A percentile compares a stretch with the other conserved stretches of the same genome.
These are phyloP conservation scores for Isochrysis galbana DNA, from an alignment of 78 protist genomes.

Conservation along the genomic window DNA sequence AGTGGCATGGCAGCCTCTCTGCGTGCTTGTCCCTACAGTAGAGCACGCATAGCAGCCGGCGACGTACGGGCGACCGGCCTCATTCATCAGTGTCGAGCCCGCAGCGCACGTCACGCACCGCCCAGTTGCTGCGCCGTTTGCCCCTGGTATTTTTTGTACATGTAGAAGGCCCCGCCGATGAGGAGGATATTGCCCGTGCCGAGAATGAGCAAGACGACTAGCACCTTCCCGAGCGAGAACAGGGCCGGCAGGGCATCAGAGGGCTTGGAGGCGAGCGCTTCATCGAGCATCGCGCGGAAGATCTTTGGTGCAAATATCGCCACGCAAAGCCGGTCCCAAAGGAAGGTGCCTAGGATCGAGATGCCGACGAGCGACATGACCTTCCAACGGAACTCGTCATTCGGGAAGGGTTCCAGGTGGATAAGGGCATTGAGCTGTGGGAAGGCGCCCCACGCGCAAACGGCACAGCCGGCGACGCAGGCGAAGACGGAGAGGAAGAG, in stretches of 20 bases:
- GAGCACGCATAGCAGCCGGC: no score
- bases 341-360: conserved; percentile 8
- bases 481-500: conserved; percentile 44
- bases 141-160: no score
- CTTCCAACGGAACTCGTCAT: conserved; percentile 20
- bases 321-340: conserved; percentile 47
- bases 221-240: neutral
- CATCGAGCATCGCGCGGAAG: conserved; percentile 8
- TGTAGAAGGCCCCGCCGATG: neutral
- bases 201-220: neutral
- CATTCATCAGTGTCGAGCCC: no score
- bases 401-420: conserved; percentile 41
- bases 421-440: conserved; percentile 29
- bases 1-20: no score
- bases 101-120: no score
- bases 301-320: neutral
- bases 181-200: neutral
- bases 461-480: neutral
- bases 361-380: neutral
- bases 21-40: no score
- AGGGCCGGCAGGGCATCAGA: neutral
- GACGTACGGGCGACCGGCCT: no score
- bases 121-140: no score
- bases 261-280: neutral
- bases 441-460: conserved; percentile 32